Percentiles rank a stretch among this genome's conserved stretches.
Evolutionary conservation across 306 rosid species (phyloP).

Genomic region (Ammopiptanthus mongolicus): DNA sequence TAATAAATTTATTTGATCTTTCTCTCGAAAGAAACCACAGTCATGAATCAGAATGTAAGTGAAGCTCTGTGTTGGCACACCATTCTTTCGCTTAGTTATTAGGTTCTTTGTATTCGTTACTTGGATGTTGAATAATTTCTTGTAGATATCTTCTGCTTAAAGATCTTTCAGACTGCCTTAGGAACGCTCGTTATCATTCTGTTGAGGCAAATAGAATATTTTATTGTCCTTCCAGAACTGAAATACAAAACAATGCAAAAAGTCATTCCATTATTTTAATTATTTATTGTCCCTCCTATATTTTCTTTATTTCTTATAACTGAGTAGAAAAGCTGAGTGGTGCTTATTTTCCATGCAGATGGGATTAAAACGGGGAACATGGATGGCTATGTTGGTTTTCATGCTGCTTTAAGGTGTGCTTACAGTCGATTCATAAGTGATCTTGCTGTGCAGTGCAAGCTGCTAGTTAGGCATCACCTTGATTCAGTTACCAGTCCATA

Average conservation of each 20-base stretch:
- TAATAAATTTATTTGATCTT: slow-evolving; percentile 83
- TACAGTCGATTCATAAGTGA: slow-evolving; percentile 70
- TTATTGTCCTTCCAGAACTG: neutral
- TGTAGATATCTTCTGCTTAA: neutral
- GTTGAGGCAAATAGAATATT: neutral
- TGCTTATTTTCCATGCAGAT: slow-evolving; percentile 47
- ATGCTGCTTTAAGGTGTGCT: slow-evolving; percentile 82
- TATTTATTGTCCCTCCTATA: neutral
- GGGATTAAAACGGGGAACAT: slow-evolving; percentile 59
- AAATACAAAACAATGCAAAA: neutral
- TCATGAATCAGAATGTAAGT: slow-evolving; percentile 64
- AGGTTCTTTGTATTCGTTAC: neutral
- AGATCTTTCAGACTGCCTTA: neutral
- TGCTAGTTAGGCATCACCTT: slow-evolving; percentile 82
- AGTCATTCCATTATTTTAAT: neutral
- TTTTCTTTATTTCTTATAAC: neutral
- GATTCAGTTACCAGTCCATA: slow-evolving; percentile 96
- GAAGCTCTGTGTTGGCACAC: slow-evolving; percentile 13
- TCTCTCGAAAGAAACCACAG: slow-evolving; percentile 68
- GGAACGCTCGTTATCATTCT: neutral
- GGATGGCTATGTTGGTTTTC: slow-evolving; percentile 94
- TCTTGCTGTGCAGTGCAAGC: slow-evolving; percentile 83
- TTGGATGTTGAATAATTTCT: neutral
- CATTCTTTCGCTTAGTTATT: neutral
- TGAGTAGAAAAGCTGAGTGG: slow-evolving; percentile 17